phyloP scores from a whole-genome alignment of 306 rosid species.

The apple (Malus domestica) region DNA sequence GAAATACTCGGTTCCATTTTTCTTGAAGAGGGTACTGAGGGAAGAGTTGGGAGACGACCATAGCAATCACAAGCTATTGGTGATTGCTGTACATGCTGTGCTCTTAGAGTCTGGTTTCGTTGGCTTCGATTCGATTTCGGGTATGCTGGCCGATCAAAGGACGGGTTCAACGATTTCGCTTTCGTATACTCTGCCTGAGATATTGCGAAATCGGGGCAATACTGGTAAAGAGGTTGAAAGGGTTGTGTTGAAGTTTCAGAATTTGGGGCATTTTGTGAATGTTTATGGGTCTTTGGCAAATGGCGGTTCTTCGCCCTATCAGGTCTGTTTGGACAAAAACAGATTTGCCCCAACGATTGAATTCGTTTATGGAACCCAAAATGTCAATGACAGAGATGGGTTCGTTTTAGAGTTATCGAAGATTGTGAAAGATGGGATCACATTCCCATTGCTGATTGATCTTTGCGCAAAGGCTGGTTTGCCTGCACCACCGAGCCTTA shows the following conservation, averaged over 20 bases:
- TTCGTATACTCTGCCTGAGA: background rate
- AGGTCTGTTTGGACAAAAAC: background rate
- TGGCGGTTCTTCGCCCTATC: background rate
- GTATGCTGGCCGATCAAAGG: background rate
- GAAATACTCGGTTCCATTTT: conserved; percentile 33
- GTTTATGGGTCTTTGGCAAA: background rate
- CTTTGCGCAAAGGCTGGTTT: conserved; percentile 40
- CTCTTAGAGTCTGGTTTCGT: conserved; percentile 73
- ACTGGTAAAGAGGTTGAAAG: background rate
- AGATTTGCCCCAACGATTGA: background rate
- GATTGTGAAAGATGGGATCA: conserved; percentile 64
- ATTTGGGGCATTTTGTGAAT: background rate
- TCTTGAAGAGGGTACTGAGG: conserved; percentile 42
- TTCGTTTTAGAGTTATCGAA: conserved; percentile 59
- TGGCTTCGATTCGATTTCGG: conserved; percentile 29
- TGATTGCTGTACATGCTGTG: conserved; percentile 54
- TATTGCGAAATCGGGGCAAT: background rate
- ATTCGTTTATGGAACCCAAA: background rate
- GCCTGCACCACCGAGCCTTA: conserved; percentile 52
- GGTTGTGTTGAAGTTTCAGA: background rate
- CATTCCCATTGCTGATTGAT: conserved; percentile 67
- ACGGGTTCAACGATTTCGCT: background rate
- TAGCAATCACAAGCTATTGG: conserved; percentile 34
- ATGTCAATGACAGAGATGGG: background rate
- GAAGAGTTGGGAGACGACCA: conserved; percentile 33